Evolutionary conservation across 1,284 basidiomycete genomes (phyloP).

Genomic region (Cryptococcus hybrid): DNA sequence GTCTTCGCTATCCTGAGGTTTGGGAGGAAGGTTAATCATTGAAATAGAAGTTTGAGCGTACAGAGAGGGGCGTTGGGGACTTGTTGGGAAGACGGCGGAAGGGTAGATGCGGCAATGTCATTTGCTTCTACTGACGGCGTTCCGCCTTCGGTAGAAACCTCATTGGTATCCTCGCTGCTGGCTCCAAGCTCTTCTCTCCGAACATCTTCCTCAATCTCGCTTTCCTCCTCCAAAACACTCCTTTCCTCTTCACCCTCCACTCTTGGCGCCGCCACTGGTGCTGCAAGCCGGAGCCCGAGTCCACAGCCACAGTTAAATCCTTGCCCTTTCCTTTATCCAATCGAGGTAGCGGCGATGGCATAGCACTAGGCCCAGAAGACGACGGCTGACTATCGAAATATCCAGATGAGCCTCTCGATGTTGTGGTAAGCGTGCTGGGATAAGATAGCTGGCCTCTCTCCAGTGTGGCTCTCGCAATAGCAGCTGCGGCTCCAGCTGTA

Average conservation of each 20-base stretch:
- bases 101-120: background rate
- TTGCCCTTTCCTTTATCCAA: background rate
- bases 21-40: constrained; percentile 54
- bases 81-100: background rate
- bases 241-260: background rate
- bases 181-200: constrained; percentile 13
- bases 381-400: constrained; percentile 21
- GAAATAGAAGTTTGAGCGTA: constrained; percentile 64
- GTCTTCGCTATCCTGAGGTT: constrained; percentile 9
- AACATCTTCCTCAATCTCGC: constrained; percentile 1
- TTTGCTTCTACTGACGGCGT: constrained; percentile 4
- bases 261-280: background rate
- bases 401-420: constrained; percentile 3
- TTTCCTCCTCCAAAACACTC: background rate
- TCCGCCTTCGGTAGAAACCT: constrained; percentile 8
- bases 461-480: background rate
- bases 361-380: constrained; percentile 4
- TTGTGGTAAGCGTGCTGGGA: background rate
- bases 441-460: background rate
- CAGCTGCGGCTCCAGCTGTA: background rate
- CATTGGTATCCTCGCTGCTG: constrained; percentile 10
- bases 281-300: constrained; percentile 1
- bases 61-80: constrained; percentile 53
- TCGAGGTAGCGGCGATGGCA: constrained; percentile 6
- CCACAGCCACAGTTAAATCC: background rate